phyloP scores from a whole-genome alignment of 441 rosid genomes.

The Jatropha podagrica region DNA sequence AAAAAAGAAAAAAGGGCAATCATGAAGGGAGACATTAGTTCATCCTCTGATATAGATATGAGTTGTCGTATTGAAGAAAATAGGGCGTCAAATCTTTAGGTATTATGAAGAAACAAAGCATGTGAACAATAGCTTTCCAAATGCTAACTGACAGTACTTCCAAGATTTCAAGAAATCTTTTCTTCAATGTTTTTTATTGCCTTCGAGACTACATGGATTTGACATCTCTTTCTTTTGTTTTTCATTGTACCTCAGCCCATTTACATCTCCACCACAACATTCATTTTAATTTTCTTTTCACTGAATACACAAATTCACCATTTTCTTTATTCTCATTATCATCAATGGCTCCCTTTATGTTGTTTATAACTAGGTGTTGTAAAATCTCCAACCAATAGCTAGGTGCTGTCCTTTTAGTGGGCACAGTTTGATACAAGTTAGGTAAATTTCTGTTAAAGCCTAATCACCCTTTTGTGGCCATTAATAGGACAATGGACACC shows the following conservation, averaged over 20 bases:
- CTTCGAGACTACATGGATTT: not conserved
- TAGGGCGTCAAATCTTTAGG: not conserved
- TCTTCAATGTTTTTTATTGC: not conserved
- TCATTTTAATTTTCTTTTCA: not conserved
- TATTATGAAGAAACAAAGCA: not conserved
- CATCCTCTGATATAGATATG: not conserved
- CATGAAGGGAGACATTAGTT: not conserved
- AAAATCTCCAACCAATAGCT: not conserved
- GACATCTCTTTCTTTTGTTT: constrained; percentile 1
- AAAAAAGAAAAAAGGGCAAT: not conserved
- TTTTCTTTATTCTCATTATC: too few species aligned
- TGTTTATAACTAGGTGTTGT: too few species aligned
- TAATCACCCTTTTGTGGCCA: not conserved
- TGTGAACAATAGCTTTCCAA: not conserved
- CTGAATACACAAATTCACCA: too few species aligned
- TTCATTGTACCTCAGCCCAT: not conserved
- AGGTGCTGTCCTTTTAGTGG: not conserved
- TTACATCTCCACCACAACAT: too few species aligned
- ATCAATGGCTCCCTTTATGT: too few species aligned
- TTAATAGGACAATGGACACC: not conserved
- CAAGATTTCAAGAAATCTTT: constrained; percentile 2
- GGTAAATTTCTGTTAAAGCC: not conserved
- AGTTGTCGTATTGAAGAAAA: not conserved
- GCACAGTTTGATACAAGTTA: not conserved
- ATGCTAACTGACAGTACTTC: not conserved